Base-by-base conservation (phyloP, 2,329 filamentous ascomycete genomes). In the Aspergillus hiratsukae region DNA sequence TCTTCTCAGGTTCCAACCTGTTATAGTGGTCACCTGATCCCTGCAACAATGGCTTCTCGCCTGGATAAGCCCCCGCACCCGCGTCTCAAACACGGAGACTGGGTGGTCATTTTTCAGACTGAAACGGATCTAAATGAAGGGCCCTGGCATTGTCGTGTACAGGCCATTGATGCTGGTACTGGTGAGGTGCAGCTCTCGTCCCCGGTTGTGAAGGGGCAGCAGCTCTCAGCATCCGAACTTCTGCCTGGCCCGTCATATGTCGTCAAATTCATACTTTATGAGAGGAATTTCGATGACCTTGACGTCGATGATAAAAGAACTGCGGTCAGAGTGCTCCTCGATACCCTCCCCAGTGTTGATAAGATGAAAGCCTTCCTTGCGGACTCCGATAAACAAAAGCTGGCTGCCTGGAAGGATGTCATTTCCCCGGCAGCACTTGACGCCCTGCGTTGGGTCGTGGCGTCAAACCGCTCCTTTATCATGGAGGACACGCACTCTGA, bases 401-500 rank as follows among this genome's bases (percentile, higher is more conserved):
- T 88, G 25, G 68, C 72, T 3, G 75, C 71, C 48, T 89, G 86
- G 86, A 71, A 75, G 61, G 77, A 83, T 23, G 75, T 80, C 19
- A 79, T 96, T 9, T 83, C 87, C 0, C 82, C 84, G 2, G 82
- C 88, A 6, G 83, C 87, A 0, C 73, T 90, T 3, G 83, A 85
- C 21, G 72, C 96, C 0, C 75, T 97, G 21, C 83, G 89, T 52
- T 97, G 92, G 92, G 89, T 96, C 58, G 84, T 97, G 56, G 89
- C 91, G 0, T 96, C 91, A 0, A 96, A 96, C 65, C 81, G 90
- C 48, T 93, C 92, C 0, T 92, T 87, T 64, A 94, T 97, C 58
- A 80, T 93, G 48, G 86, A 93, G 63, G 86, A 94, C 17, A 49
- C 58, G 7, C 41, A 66, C 23, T 58, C 61, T 31, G 75, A 77